These are phyloP conservation scores for Debaryomyces castellii DNA, from an alignment of 805 yeast genomes.

Conservation along the genomic window DNA sequence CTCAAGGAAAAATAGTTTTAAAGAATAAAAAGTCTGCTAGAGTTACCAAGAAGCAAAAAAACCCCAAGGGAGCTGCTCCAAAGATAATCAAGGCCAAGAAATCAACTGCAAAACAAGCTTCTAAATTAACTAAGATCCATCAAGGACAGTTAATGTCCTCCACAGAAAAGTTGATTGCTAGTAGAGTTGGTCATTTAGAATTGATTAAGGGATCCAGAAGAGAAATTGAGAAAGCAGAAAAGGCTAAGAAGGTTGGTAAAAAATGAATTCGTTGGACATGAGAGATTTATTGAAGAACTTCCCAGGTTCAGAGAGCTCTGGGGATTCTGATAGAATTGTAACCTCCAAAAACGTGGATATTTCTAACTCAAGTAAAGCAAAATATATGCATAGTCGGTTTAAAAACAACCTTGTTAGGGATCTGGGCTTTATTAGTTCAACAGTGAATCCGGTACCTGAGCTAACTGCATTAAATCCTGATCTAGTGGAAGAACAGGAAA, in stretches of 20 bases:
- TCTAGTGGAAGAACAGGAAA: conserved; percentile 14
- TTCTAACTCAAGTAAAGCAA: neutral
- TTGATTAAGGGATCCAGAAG: conserved; percentile 87
- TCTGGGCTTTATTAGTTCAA: neutral
- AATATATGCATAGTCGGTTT: neutral
- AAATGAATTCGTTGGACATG: conserved; percentile 7
- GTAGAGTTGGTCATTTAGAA: conserved; percentile 93
- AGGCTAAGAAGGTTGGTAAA: conserved; percentile 23
- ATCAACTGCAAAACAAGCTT: conserved; percentile 43
- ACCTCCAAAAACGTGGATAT: neutral
- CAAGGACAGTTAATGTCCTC: conserved; percentile 50
- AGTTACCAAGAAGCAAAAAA: conserved; percentile 63
- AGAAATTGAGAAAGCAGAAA: conserved; percentile 65
- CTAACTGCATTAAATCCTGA: conserved; percentile 28
- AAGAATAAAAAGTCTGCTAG: conserved; percentile 49
- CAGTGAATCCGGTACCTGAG: conserved; percentile 15
- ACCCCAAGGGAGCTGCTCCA: conserved; percentile 71
- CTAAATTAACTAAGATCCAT: conserved; percentile 58
- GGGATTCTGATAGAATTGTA: neutral
- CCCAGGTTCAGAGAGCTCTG: conserved; percentile 5
- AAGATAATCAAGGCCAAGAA: conserved; percentile 68
- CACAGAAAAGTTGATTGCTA: conserved; percentile 84
- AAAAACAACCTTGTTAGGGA: neutral
- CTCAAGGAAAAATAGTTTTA: conserved; percentile 70
- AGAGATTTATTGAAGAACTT: conserved; percentile 14